These are phyloP conservation scores for Metschnikowia gruessii DNA, from an alignment of 805 yeast species.

Conservation along the genomic window DNA sequence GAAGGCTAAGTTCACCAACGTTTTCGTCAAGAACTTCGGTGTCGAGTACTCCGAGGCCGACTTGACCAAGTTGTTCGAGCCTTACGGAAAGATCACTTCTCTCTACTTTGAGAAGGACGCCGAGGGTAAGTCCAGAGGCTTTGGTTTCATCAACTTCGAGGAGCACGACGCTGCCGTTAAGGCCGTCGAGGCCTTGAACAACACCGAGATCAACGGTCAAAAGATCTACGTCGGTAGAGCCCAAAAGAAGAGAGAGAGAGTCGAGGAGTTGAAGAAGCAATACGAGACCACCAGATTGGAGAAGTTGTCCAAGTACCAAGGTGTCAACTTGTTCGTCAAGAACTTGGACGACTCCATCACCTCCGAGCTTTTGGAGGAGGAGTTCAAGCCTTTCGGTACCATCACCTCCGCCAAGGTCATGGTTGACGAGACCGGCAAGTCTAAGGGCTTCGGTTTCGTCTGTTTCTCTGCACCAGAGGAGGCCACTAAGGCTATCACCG, in stretches of 20 bases:
- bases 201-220: constrained; percentile 79
- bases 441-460: constrained; percentile 98
- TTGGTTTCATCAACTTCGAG: constrained; percentile 92
- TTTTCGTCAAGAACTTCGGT: constrained; percentile 88
- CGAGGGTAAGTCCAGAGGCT: constrained; percentile 90
- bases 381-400: constrained; percentile 88
- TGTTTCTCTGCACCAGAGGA: constrained; percentile 98
- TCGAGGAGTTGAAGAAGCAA: constrained; percentile 92
- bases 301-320: constrained; percentile 91
- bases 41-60: constrained; percentile 66
- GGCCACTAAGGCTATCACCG: constrained; percentile 97
- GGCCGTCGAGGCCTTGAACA: constrained; percentile 92
- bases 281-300: constrained; percentile 90
- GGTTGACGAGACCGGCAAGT: constrained; percentile 91
- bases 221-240: constrained; percentile 95
- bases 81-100: constrained; percentile 81
- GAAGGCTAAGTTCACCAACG: constrained; percentile 92
- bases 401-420: constrained; percentile 96
- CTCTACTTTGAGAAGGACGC: constrained; percentile 73
- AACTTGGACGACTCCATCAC: constrained; percentile 92
- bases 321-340: constrained; percentile 94
- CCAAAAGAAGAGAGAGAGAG: constrained; percentile 97
- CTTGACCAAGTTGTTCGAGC: constrained; percentile 66
- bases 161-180: constrained; percentile 81
- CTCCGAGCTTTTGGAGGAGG: constrained; percentile 88